These are phyloP conservation scores for Neofusicoccum laricinum DNA, from an alignment of 2,329 filamentous ascomycete genomes.

Conservation along the genomic window DNA sequence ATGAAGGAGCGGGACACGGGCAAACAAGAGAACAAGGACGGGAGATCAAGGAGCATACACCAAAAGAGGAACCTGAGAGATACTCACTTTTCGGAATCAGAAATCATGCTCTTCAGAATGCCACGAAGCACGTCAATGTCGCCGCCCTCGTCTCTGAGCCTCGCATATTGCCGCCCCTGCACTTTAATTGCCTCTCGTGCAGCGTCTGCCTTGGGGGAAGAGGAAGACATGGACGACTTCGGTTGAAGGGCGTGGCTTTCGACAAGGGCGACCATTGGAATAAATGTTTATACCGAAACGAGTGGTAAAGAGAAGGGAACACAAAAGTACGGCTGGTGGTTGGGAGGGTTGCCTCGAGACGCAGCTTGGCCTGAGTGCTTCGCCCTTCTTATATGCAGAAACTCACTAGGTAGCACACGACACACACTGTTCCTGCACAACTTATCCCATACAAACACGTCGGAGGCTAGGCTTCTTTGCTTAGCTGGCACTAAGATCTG, in stretches of 20 bases:
- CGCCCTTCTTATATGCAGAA: conserved; percentile 10
- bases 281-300: background rate
- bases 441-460: conserved; percentile 12
- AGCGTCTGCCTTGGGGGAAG: background rate
- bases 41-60: background rate
- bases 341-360: background rate
- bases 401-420: background rate
- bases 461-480: conserved; percentile 2
- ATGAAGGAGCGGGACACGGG: no score
- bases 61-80: background rate
- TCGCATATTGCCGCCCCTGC: conserved; percentile 1
- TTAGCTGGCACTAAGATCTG: background rate
- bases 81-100: conserved; percentile 7
- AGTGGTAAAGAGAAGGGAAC: background rate
- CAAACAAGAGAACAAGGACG: background rate
- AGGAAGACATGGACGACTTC: conserved; percentile 3
- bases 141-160: conserved; percentile 4
- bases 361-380: conserved; percentile 9
- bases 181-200: conserved; percentile 6
- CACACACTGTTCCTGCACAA: background rate
- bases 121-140: background rate
- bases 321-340: background rate
- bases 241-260: background rate
- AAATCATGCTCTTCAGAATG: background rate
- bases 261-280: conserved; percentile 7